Base-by-base conservation (phyloP, 306 rosid genomes). In the Rosa persica region DNA sequence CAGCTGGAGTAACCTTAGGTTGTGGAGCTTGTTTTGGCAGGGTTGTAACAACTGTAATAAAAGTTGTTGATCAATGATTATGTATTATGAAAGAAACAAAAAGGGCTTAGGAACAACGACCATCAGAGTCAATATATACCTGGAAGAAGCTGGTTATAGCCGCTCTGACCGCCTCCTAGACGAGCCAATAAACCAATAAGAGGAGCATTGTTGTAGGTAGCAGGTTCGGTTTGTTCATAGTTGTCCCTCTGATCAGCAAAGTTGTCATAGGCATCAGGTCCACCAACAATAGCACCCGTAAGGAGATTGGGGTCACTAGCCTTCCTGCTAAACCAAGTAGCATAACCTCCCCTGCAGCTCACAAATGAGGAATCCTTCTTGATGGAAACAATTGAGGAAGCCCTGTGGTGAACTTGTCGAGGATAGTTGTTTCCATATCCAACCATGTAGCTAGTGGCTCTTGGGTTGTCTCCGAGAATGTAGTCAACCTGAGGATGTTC, bases 121-220 rank as follows among this genome's bases (percentile, higher is more conserved):
- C 19, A 19, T 2, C 3, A 34, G 1, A 77, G 44, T 38, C 61
- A 43, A 42, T 23, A 60, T 61, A 75, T 89, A 93, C 99, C 99
- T 87, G 98, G 97, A 70, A 93, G 94, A 75, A 95, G 99, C 88
- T 93, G 99, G 82, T 80, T 90, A 75, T 87, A 93, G 38, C 84
- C 91, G 9, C 87, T 79, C 54, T 81, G 91, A 48, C 97, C 98
- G 4, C 89, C 89, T 58, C 80, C 72, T 9, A 95, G 85, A 38
- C 99, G 85, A 40, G 99, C 98, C 74, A 95, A 87, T 75, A 91
- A 83, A 46, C 99, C 99, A 3, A 93, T 77, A 75, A 93, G 89
- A 80, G 99, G 99, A 87, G 99, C 99, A 85, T 95, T 95, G 89
- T 95, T 95, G 86, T 95, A 95, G 30, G 99, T 95, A 67, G 99